These are phyloP conservation scores for Aspergillus aculeatinus DNA, from an alignment of 2,329 filamentous ascomycete species.

Conservation along the genomic window DNA sequence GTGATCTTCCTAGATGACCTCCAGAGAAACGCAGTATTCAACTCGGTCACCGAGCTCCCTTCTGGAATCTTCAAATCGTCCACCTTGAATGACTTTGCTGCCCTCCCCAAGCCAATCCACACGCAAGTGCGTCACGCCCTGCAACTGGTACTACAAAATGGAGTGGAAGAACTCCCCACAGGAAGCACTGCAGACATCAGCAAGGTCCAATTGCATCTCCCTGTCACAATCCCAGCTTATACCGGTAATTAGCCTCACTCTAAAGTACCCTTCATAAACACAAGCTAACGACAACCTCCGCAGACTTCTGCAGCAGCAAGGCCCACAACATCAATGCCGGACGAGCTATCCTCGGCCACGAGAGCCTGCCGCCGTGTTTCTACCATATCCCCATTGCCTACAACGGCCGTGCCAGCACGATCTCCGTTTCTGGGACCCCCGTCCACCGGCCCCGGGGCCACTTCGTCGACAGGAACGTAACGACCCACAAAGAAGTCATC, in stretches of 20 bases:
- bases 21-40: constrained; percentile 31
- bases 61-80: constrained; percentile 32
- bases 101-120: constrained; percentile 43
- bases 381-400: constrained; percentile 55
- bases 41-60: constrained; percentile 20
- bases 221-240: constrained; percentile 57
- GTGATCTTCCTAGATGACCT: constrained; percentile 55
- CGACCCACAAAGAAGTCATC: constrained; percentile 22
- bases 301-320: constrained; percentile 41
- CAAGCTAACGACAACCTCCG: constrained; percentile 24
- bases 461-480: constrained; percentile 19
- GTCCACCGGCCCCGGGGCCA: constrained; percentile 50
- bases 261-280: constrained; percentile 52
- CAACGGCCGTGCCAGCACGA: constrained; percentile 54
- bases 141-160: constrained; percentile 17
- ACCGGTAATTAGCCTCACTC: constrained; percentile 58
- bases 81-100: constrained; percentile 53
- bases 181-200: constrained; percentile 33
- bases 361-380: constrained; percentile 36
- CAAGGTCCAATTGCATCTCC: constrained; percentile 53
- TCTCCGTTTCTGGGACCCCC: constrained; percentile 51
- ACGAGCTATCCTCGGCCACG: constrained; percentile 26
- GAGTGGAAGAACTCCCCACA: constrained; percentile 4
- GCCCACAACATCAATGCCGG: constrained; percentile 29
- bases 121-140: constrained; percentile 44